A percentile compares a stretch with the other conserved stretches of the same genome.
phyloP scores from a whole-genome alignment of 768 basidiomycete genomes.

The Lyophyllum atratum region DNA sequence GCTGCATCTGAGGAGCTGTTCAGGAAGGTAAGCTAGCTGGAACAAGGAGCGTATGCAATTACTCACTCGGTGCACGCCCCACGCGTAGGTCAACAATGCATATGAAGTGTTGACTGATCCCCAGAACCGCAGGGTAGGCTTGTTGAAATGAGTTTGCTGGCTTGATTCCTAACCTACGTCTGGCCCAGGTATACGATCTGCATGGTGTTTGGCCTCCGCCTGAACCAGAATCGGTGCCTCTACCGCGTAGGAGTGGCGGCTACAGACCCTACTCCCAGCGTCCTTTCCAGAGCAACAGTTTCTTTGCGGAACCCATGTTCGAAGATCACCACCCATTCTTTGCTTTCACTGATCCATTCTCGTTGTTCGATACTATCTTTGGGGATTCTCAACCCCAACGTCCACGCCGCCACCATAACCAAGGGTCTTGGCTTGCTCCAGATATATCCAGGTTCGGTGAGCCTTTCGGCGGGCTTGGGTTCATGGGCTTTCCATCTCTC shows the following conservation, averaged over 20 bases:
- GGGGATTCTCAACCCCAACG: constrained; percentile 41
- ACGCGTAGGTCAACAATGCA: constrained; percentile 66
- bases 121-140: constrained; percentile 54
- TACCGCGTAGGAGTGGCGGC: constrained; percentile 9
- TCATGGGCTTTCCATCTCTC: constrained; percentile 26
- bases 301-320: constrained; percentile 47
- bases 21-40: constrained; percentile 31
- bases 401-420: constrained; percentile 29
- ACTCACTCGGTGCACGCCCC: not conserved
- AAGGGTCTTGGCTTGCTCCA: constrained; percentile 25
- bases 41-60: not conserved
- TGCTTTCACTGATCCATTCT: constrained; percentile 74
- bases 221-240: constrained; percentile 23
- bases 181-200: constrained; percentile 60
- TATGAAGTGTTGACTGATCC: constrained; percentile 74
- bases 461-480: constrained; percentile 31
- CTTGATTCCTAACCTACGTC: not conserved
- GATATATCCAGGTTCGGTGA: constrained; percentile 34
- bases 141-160: not conserved
- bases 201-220: constrained; percentile 78
- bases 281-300: constrained; percentile 24
- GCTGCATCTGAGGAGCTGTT: constrained; percentile 58
- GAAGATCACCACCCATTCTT: constrained; percentile 34
- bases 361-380: constrained; percentile 73
- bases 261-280: constrained; percentile 23